Evolutionary conservation across 2,329 filamentous ascomycete species (phyloP), one percentile per base, ranked within the genome.

Genomic region (Cadophora malorum): DNA sequence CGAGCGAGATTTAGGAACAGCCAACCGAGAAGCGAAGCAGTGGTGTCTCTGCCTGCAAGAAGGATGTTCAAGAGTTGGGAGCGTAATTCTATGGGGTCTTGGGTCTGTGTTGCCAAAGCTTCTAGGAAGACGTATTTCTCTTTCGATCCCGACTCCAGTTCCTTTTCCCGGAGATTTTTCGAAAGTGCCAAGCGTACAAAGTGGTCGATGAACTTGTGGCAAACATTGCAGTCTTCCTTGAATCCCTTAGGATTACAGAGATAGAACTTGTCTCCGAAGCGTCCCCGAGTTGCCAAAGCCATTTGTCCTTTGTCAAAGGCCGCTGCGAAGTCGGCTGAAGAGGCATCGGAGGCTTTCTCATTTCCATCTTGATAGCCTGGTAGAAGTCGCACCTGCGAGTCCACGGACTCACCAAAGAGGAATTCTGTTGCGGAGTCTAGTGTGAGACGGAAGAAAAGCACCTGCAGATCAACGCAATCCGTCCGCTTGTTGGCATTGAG

Each of bases 391-490:
- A 72, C 16, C 35, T 79, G 76, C 38, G 72, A 75, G 25, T 78
- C 81, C 1, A 89, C 87, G n/a, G 80, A 83, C 69, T 86, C 80
- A 7, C 87, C 87, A 66, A 89, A 88, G 1, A 89, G 76, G 71
- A 89, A 87, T 49, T 77, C 76, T 2, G 76, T 76, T 19, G 76
- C 78, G 1, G 76, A 77, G 70, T 92, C 88, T 23, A 92, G 81
- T 0, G 80, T 81, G 3, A 92, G 81, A 73, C 84, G 83, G 73
- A 90, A 89, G 73, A 93, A 88, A 7, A 91, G 79, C 2, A 81
- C 81, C 69, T 90, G 86, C 2, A 93, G 76, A 70, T 93, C 88
- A 23, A 92, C 81, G 75, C 77, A 66, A 71, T 78, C 0, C 1
- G 79, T 81, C 25, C 78, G 78, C 62, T 86, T 83, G 71, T 88